Evolutionary conservation across 495 filamentous ascomycete genomes (phyloP).

Genomic region (Massariosphaeria phaeospora): DNA sequence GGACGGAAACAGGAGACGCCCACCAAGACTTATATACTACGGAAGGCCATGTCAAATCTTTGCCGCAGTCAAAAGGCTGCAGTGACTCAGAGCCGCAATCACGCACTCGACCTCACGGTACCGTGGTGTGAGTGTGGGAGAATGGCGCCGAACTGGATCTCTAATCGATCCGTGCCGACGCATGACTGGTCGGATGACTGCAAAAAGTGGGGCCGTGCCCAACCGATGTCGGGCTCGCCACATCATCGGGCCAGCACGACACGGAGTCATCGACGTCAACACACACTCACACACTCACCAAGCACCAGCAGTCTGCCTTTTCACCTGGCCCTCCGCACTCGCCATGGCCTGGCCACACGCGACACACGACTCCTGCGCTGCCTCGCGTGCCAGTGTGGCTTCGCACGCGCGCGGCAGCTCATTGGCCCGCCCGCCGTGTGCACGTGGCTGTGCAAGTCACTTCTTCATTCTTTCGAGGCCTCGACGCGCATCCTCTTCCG

Average conservation of each 20-base stretch:
- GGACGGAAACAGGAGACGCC: slow-evolving; percentile 5
- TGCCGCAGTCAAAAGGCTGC: slow-evolving; percentile 16
- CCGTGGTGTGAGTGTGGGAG: slow-evolving; percentile 10
- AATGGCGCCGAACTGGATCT: no score
- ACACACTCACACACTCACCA: no score
- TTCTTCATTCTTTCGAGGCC: neutral
- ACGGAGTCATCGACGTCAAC: no score
- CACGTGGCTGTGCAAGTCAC: slow-evolving; percentile 24
- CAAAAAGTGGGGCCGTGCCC: slow-evolving; percentile 8
- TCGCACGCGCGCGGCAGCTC: neutral
- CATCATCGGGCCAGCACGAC: no score
- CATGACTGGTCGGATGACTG: slow-evolving; percentile 24
- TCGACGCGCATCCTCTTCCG: neutral
- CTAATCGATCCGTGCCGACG: slow-evolving; percentile 10
- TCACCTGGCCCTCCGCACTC: neutral
- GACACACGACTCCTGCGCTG: slow-evolving; percentile 5
- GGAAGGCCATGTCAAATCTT: neutral
- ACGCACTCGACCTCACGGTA: neutral
- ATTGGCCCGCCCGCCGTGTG: neutral
- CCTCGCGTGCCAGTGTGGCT: slow-evolving; percentile 13
- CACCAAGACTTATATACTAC: slow-evolving; percentile 21
- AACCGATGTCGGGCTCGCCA: slow-evolving; percentile 22
- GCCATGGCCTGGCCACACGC: neutral
- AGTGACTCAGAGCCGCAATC: slow-evolving; percentile 29
- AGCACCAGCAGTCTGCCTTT: slow-evolving; percentile 22